Evolutionary conservation across 257 asterid species (phyloP).

Genomic region (Solanum sitiens): DNA sequence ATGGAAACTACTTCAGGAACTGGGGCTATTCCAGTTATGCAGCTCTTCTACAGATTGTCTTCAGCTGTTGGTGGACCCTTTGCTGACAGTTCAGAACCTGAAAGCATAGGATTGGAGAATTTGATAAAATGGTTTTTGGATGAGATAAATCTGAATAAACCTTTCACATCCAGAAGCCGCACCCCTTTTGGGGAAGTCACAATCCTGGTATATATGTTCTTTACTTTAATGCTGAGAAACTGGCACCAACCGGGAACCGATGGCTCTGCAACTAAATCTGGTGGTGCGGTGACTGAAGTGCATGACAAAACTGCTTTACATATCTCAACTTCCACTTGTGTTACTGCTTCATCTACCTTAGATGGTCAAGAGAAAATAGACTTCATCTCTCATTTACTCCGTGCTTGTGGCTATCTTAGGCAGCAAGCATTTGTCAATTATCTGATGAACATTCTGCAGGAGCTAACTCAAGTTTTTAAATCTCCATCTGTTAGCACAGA

Average conservation of each 20-base stretch:
- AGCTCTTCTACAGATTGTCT: slow-evolving; percentile 82
- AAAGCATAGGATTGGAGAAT: slow-evolving; percentile 75
- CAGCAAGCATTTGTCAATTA: slow-evolving; percentile 75
- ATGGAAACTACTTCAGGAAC: slow-evolving; percentile 80
- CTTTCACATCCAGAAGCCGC: slow-evolving; percentile 56
- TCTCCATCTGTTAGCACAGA: slow-evolving; percentile 58
- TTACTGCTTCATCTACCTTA: slow-evolving; percentile 40
- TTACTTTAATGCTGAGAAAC: slow-evolving; percentile 93
- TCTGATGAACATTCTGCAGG: slow-evolving; percentile 94
- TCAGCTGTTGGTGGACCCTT: slow-evolving; percentile 97
- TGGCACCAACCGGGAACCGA: slow-evolving; percentile 97
- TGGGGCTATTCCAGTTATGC: slow-evolving; percentile 93
- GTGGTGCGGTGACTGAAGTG: slow-evolving; percentile 39
- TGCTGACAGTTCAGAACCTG: slow-evolving; percentile 51
- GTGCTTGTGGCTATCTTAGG: slow-evolving; percentile 77
- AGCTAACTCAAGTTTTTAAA: slow-evolving; percentile 74
- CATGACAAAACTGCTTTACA: slow-evolving; percentile 56
- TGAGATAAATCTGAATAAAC: slow-evolving; percentile 63
- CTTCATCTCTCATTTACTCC: slow-evolving; percentile 47
- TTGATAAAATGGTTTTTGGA: slow-evolving; percentile 82
- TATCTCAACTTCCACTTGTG: slow-evolving; percentile 25
- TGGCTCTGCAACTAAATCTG: slow-evolving; percentile 52
- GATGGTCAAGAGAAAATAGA: slow-evolving; percentile 67
- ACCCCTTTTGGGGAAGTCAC: slow-evolving; percentile 83
- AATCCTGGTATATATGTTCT: slow-evolving; percentile 86